Evolutionary conservation across 345 rosid species (phyloP), one percentile per base, ranked within the genome.

Genomic region (Turritis glabra): DNA sequence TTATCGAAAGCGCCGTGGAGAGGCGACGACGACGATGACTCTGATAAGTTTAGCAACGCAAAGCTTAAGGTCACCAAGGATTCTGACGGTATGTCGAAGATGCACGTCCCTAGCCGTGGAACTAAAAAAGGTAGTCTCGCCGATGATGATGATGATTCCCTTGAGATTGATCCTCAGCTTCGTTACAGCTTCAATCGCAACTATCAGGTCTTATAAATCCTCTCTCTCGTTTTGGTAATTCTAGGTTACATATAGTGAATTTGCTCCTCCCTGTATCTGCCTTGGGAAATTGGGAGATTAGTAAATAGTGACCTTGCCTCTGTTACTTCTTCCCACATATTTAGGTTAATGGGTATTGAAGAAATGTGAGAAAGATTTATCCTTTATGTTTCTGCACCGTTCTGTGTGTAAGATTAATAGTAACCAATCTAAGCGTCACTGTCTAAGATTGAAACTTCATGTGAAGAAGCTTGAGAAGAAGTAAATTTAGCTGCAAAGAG

Each of bases 101-200:
- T 91, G 93, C 97, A 91, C 72, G 90, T 91, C 64, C 93, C 97
- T 52, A 74, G 88, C 40, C 76, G 80, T 1, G 54, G 41, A 53
- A 68, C 84, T 64, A 56, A 67, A 23, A 68, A 76, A 2, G 71
- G 71, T 18, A 63, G 64, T 29, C 80, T 80, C 11, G 65, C 52
- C 3, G 64, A 59, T 37, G 77, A 80, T 8, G 89, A 82, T 5
- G 91, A 86, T 1, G 91, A 83, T 17, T 67, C 73, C 50, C 85
- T 89, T 18, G 89, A 85, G n/a, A 87, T 94, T 14, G 97, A 94
- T 80, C 96, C 98, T 25, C 87, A 90, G 82, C 97, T 94, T 60
- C 98, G 97, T 2, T 94, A 91, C 86, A 94, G 98, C 85, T 94
- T 91, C 85, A 88, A 94, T 70, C 96, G 98, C 26, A 91, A 94